Base-by-base conservation (phyloP, 2,329 filamentous ascomycete species). In the Gnomoniopsis smithogilvyi region DNA sequence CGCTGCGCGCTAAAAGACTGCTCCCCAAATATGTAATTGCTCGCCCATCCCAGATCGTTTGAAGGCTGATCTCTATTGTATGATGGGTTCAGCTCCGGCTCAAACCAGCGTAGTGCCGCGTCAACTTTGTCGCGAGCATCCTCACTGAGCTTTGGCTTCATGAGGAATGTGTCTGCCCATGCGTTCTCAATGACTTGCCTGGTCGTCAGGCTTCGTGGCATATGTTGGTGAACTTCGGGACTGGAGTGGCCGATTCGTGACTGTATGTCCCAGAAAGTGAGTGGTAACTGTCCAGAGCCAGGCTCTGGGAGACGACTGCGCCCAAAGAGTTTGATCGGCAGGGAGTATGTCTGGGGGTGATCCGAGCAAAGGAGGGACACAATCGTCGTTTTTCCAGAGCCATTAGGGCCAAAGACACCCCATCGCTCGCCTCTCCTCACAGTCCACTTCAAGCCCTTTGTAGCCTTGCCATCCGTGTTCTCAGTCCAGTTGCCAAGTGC, bases 251-350 rank as follows among this genome's bases (percentile, higher is more conserved):
- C 95, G 64, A 99, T 91, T 24, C 91, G 87, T 0, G 87, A 81
- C 71, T 98, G 95, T 8, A 99, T 85, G 63, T 98, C 93, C 79
- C 96, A 98, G 60, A 97, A 89, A 0, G 91, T 96, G 36, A 98
- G 86, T 0, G 91, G 92, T 0, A 83, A 82, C 56, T 84, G 72
- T 1, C 76, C 78, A 0, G 84, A 85, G 0, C 89, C 90, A 0
- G 84, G 82, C 57, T 89, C 84, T 0, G 94, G 92, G 0, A 97
- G 79, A 21, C 95, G 85, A 56, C 88, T 89, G 22, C 86, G 86
- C 1, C 92, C 92, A 70, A 99, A 98, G 15, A 97, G 80, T 65
- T 85, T 88, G 62, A 99, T 88, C 0, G 94, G 93, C 24, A 93
- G 84, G 0, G 91, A 91, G 72, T 98, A 99, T 0, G 93, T 87